Evolutionary conservation across 495 filamentous ascomycete genomes (phyloP).

Genomic region (Aspergillus diversus): DNA sequence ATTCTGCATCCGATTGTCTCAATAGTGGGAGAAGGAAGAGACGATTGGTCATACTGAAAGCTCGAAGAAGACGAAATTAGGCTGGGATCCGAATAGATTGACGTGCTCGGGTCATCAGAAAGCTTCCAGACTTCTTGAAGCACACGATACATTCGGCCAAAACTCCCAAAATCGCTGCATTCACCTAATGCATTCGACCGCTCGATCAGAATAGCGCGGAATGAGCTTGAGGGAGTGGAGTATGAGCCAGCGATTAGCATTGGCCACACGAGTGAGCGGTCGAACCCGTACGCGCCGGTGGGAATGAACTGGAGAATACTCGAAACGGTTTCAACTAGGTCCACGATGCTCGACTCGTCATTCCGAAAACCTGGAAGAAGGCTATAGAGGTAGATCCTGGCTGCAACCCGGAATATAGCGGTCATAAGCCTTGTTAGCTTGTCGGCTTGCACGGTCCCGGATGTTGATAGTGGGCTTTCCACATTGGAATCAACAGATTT

Average conservation of each 20-base stretch:
- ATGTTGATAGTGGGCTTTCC: constrained; percentile 47
- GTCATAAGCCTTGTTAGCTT: constrained; percentile 83
- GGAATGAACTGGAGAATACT: constrained; percentile 75
- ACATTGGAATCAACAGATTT: too few relatives aligned
- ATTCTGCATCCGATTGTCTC: constrained; percentile 4
- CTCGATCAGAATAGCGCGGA: constrained; percentile 73
- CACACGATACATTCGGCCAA: constrained; percentile 77
- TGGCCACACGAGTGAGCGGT: constrained; percentile 90
- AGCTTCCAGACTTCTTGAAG: constrained; percentile 80
- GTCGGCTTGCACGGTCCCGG: constrained; percentile 73
- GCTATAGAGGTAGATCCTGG: constrained; percentile 91
- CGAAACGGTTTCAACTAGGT: constrained; percentile 71
- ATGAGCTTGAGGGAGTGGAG: constrained; percentile 66
- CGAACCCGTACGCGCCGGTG: constrained; percentile 76
- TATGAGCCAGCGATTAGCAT: constrained; percentile 79
- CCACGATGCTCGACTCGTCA: constrained; percentile 62
- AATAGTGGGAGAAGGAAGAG: neutral
- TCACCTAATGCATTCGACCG: constrained; percentile 71
- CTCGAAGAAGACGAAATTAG: neutral
- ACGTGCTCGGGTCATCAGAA: constrained; percentile 51
- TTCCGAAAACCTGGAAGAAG: constrained; percentile 82
- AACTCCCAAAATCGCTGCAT: constrained; percentile 75
- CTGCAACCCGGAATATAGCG: constrained; percentile 82
- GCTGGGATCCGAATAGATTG: constrained; percentile 1
- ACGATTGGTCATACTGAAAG: neutral